Evolutionary conservation across 768 basidiomycete genomes (phyloP), one percentile per base, ranked within the genome.

Genomic region (Russula olivacea): DNA sequence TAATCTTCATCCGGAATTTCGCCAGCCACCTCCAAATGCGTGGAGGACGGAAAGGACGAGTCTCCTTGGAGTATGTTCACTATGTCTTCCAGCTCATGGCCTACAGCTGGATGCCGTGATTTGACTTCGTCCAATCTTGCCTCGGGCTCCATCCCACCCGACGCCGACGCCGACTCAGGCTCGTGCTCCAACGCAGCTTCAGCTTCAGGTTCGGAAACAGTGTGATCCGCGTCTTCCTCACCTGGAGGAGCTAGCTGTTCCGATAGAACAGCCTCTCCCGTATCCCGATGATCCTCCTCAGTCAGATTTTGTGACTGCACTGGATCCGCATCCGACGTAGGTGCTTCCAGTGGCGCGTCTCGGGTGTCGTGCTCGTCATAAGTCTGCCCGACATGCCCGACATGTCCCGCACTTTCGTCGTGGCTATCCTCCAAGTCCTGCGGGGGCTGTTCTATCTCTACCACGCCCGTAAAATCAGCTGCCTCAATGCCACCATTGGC

Each of bases 31-130:
- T 25, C 64, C 23, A 62, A 17, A 59, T 59, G 54, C 7, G 53
- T 63, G 59, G 63, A 53, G 40, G 69, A 66, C 38, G 68, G 61
- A 50, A 70, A 69, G 25, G 65, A 60, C 2, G 74, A 68, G 1
- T 77, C 43, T 36, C 43, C 69, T 73, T 90, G 85, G 14, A 89
- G 81, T 67, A 88, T 77, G 68, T 79, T 83, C 64, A 90, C 83
- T 57, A 89, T 83, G 59, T 83, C 82, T 71, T 84, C 88, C 34
- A 86, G 76, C 34, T 86, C 82, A 58, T 76, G 71, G 17, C 71
- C 78, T 11, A 38, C 45, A 4, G 57, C 5, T 15, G 68, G 51
- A 25, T 49, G 52, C 38, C 59, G 66, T 23, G 54, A 66, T 21
- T 66, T 71, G 14, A 69, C 64, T 25, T 68, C 68, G 53, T 69